phyloP scores from a whole-genome alignment of 495 filamentous ascomycete genomes.

The Schizothecium vesticola region DNA sequence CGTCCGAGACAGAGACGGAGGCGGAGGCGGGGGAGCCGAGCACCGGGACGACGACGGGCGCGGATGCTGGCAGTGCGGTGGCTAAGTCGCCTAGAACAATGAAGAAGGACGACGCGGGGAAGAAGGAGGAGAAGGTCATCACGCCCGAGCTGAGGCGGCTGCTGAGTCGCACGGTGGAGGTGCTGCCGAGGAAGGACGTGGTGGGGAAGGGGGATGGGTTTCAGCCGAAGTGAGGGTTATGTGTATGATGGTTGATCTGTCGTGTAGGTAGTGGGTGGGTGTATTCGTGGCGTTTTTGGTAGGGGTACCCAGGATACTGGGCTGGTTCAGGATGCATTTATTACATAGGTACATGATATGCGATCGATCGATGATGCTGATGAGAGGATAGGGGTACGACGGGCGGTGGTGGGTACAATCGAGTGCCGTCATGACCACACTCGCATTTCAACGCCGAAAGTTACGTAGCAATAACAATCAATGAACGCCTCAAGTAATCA shows the following conservation, averaged over 20 bases:
- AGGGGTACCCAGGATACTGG: not conserved
- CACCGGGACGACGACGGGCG: slow-evolving; percentile 2
- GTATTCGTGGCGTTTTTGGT: not conserved
- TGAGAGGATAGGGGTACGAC: not conserved
- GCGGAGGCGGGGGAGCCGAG: not conserved
- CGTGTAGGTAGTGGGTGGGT: too few species aligned
- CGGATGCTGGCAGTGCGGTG: not conserved
- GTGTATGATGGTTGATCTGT: not conserved
- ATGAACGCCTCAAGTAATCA: too few species aligned
- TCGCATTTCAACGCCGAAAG: too few species aligned
- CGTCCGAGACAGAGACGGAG: slow-evolving; percentile 14
- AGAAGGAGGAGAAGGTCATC: slow-evolving; percentile 55
- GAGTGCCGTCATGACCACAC: not conserved
- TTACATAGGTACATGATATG: not conserved
- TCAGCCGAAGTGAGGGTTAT: not conserved
- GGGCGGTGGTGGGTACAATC: not conserved
- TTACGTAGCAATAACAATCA: too few species aligned
- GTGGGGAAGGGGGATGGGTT: slow-evolving; percentile 38
- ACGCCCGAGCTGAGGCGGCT: slow-evolving; percentile 74
- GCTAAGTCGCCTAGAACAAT: not conserved
- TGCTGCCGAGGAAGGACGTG: slow-evolving; percentile 51
- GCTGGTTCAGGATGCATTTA: not conserved
- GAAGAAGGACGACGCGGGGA: slow-evolving; percentile 12
- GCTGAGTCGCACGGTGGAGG: slow-evolving; percentile 65
- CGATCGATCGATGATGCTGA: not conserved